These are phyloP conservation scores for Starmerella ratchasimensis DNA, from an alignment of 805 yeast genomes.

Conservation along the genomic window DNA sequence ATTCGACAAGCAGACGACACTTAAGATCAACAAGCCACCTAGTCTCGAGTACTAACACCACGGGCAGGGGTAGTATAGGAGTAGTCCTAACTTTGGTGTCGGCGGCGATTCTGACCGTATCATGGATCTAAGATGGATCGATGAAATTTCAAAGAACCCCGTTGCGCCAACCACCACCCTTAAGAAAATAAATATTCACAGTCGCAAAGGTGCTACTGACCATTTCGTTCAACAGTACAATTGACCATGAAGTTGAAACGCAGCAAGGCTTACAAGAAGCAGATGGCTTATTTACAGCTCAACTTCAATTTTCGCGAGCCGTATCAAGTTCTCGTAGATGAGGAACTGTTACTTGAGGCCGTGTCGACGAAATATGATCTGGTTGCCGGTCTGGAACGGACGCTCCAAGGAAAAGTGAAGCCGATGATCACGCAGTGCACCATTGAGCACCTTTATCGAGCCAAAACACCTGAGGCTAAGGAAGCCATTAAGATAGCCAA, in stretches of 20 bases:
- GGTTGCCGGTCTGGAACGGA: constrained; percentile 64
- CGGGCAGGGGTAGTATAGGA: no score
- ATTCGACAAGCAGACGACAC: no score
- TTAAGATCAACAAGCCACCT: no score
- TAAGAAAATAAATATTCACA: neutral
- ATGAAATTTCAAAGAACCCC: neutral
- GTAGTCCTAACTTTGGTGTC: no score
- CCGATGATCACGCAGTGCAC: constrained; percentile 93
- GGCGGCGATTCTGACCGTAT: neutral
- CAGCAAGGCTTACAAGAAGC: constrained; percentile 87
- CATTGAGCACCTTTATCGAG: constrained; percentile 67
- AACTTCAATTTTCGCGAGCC: constrained; percentile 90
- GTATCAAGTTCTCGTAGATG: constrained; percentile 79
- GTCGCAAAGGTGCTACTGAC: neutral
- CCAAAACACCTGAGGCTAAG: constrained; percentile 41
- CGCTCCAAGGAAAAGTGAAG: constrained; percentile 74
- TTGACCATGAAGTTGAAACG: constrained; percentile 79
- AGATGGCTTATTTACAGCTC: constrained; percentile 70
- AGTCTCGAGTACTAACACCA: no score
- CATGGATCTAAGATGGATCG: neutral
- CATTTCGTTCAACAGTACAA: neutral
- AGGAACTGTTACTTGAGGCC: constrained; percentile 55
- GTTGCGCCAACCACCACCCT: neutral
- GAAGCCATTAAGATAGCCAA: constrained; percentile 70
- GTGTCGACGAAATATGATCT: constrained; percentile 59